These are phyloP conservation scores for Penicillium argentinense DNA, from an alignment of 495 filamentous ascomycete genomes.

Conservation along the genomic window DNA sequence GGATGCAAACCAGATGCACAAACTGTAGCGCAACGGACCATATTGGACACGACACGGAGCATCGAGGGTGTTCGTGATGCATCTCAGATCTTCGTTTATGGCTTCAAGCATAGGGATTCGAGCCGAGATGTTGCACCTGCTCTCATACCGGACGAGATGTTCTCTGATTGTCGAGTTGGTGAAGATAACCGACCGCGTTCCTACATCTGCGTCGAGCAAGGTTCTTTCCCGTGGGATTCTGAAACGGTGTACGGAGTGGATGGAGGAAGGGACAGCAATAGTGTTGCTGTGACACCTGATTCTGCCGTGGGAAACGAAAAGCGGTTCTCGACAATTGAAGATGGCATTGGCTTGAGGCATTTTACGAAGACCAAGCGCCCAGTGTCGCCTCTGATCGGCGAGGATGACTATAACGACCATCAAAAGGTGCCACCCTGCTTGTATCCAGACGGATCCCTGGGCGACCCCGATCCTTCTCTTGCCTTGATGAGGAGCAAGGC, in stretches of 20 bases:
- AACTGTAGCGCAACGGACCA: slow-evolving; percentile 11
- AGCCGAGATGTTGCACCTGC: not conserved
- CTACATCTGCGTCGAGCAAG: not conserved
- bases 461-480: not conserved
- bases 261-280: not conserved
- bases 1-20: slow-evolving; percentile 37
- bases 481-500: not conserved
- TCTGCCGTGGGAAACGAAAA: too few species aligned
- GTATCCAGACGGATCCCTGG: not conserved
- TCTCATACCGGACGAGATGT: slow-evolving; percentile 28
- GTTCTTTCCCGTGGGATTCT: not conserved
- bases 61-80: slow-evolving; percentile 24
- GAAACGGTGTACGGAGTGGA: not conserved
- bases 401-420: slow-evolving; percentile 17
- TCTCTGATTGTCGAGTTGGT: slow-evolving; percentile 29
- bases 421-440: not conserved
- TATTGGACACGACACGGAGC: slow-evolving; percentile 34
- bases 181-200: not conserved
- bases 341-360: too few species aligned
- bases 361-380: too few species aligned
- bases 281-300: too few species aligned
- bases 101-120: not conserved
- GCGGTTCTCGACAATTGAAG: too few species aligned
- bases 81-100: slow-evolving; percentile 17
- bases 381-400: slow-evolving; percentile 20